Conservation (phyloP, 768 basidiomycete genomes). For the Leccinum variicolor region DNA sequence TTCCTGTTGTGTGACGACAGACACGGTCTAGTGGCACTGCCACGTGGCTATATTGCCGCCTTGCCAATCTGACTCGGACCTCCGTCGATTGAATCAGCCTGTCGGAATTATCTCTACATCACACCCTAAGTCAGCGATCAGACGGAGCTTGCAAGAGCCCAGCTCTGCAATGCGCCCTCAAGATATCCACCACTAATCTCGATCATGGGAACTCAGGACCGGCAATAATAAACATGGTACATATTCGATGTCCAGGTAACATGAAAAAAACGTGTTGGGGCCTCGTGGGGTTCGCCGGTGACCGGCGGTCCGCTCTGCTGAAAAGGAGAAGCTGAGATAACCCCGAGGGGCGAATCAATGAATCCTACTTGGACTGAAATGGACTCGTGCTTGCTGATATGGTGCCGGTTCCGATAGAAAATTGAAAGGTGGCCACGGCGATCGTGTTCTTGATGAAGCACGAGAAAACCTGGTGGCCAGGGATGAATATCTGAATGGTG, state of each 20-base stretch:
- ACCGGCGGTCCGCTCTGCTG: conserved; percentile 21
- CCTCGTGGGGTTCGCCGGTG: conserved; percentile 28
- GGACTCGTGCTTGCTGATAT: conserved; percentile 20
- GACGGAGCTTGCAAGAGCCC: background rate
- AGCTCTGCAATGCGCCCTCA: background rate
- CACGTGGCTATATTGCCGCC: conserved; percentile 12
- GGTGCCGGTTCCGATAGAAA: conserved; percentile 31
- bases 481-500: conserved; percentile 21
- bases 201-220: conserved; percentile 25
- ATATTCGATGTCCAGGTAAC: conserved; percentile 15
- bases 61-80: conserved; percentile 5
- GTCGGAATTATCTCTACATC: conserved; percentile 14
- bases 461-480: conserved; percentile 35
- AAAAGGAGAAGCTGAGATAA: conserved; percentile 24
- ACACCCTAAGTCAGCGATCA: background rate
- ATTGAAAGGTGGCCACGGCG: conserved; percentile 29
- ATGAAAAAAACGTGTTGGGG: conserved; percentile 34
- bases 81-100: background rate
- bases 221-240: conserved; percentile 13
- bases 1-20: background rate
- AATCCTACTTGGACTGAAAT: conserved; percentile 21
- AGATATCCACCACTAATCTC: conserved; percentile 15
- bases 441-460: conserved; percentile 29
- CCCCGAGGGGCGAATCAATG: conserved; percentile 31
- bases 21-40: background rate